Evolutionary conservation across 768 basidiomycete species (phyloP).

Genomic region (Mrakia gelida): DNA sequence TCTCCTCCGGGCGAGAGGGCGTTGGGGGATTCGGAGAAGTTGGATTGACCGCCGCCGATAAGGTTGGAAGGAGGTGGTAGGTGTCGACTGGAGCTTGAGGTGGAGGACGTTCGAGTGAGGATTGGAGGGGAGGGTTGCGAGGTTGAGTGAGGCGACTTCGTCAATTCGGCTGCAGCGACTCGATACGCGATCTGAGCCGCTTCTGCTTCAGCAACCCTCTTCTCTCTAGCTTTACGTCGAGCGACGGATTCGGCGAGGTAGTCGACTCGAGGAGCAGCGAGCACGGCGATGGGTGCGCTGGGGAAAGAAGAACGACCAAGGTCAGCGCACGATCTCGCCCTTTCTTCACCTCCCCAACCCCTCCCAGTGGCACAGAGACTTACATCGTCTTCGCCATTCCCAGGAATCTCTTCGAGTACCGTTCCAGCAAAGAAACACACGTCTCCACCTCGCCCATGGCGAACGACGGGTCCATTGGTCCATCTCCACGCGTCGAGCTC

Average conservation of each 20-base stretch:
- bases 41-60: neutral
- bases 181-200: neutral
- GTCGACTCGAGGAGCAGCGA: neutral
- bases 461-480: neutral
- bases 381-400: neutral
- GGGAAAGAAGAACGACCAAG: neutral
- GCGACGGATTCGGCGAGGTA: neutral
- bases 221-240: neutral
- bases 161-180: neutral
- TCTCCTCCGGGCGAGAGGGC: too few species aligned
- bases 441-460: neutral
- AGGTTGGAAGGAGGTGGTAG: neutral
- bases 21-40: neutral
- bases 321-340: too few species aligned
- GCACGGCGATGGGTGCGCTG: neutral
- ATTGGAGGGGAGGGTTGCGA: neutral
- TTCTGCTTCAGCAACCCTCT: neutral
- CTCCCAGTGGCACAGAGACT: too few species aligned
- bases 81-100: neutral
- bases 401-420: neutral
- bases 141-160: neutral
- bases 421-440: neutral
- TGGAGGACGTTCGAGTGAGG: neutral
- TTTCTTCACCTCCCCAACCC: too few species aligned
- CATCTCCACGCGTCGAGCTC: neutral